A percentile compares a stretch with the other conserved stretches of the same genome.
These are phyloP conservation scores for Parastagonospora avenae DNA, from an alignment of 2,329 filamentous ascomycete species.

Conservation along the genomic window DNA sequence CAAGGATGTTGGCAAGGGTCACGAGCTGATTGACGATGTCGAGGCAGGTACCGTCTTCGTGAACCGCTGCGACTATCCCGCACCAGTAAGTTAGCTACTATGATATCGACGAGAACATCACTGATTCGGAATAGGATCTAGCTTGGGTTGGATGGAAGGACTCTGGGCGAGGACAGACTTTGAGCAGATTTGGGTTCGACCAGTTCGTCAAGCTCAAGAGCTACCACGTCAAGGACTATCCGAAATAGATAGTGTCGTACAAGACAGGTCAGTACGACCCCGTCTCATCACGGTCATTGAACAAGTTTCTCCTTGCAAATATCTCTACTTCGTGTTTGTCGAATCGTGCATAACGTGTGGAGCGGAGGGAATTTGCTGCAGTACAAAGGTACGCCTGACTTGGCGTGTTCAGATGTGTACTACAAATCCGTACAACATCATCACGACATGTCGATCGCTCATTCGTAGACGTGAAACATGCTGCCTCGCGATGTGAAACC, in stretches of 20 bases:
- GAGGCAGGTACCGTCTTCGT: conserved; percentile 97
- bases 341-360: not conserved
- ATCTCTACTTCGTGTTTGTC: not conserved
- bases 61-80: conserved; percentile 90
- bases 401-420: conserved; percentile 14
- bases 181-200: conserved; percentile 90
- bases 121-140: conserved; percentile 66
- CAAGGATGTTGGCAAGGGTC: conserved; percentile 77
- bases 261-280: conserved; percentile 12
- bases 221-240: conserved; percentile 85
- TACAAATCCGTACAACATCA: conserved; percentile 5
- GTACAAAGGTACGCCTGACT: conserved; percentile 19
- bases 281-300: conserved; percentile 9
- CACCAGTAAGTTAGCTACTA: conserved; percentile 69
- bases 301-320: conserved; percentile 21
- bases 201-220: conserved; percentile 97
- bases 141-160: conserved; percentile 99
- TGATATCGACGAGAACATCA: not conserved
- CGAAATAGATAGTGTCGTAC: conserved; percentile 52
- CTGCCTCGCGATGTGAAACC: conserved; percentile 27
- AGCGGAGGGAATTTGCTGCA: not conserved
- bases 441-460: not conserved
- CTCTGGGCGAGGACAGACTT: conserved; percentile 86
- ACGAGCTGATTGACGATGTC: conserved; percentile 77
- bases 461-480: conserved; percentile 23